Evolutionary conservation across 2,329 filamentous ascomycete species (phyloP), one percentile per base, ranked within the genome.

Genomic region (Byssothecium circinans): DNA sequence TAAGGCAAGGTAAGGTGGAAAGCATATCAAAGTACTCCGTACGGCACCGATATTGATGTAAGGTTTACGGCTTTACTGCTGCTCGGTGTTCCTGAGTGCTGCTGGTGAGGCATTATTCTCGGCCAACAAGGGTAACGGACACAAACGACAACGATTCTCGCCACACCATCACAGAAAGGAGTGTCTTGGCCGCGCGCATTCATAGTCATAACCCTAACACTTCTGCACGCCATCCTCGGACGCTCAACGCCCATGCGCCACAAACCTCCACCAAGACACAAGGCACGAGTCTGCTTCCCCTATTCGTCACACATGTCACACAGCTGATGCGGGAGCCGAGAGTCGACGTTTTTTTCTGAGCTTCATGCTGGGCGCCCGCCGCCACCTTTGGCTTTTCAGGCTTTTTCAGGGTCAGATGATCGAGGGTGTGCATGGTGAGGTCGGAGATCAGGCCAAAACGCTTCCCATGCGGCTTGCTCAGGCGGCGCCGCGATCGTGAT

Each of bases 341-440:
- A 18, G 29, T 6, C 6, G 25, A 7, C 25, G 25, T 49, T 57
- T 39, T 49, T 58, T 58, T 60, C 61, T 50, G 48, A 33, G 47
- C 54, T 54, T 52, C 29, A 32, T 32, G 29, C 29, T 32, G 29
- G 29, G 29, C 29, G 29, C 29, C 29, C n/a, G n/a, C n/a, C n/a
- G n/a, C n/a, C n/a, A n/a, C n/a, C n/a, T n/a, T n/a, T n/a, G n/a
- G 14, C 29, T 6, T 25, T 25, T 5, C 7, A 12, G 29, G 49
- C 55, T 35, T 43, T 50, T 53, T n/a, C n/a, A n/a, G n/a, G 44
- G 51, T 61, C 56, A 58, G 49, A 58, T 57, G 54, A 59, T 46
- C 43, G 44, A 36, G 48, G 44, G 54, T 27, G 25, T 7, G 6
- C 25, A 27, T 6, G 25, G 11, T 11, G 7, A 27, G 25, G 25